These are phyloP conservation scores for Jimgerdemannia flammicorona DNA, from an alignment of 192 early-diverging fungal species.

Conservation along the genomic window DNA sequence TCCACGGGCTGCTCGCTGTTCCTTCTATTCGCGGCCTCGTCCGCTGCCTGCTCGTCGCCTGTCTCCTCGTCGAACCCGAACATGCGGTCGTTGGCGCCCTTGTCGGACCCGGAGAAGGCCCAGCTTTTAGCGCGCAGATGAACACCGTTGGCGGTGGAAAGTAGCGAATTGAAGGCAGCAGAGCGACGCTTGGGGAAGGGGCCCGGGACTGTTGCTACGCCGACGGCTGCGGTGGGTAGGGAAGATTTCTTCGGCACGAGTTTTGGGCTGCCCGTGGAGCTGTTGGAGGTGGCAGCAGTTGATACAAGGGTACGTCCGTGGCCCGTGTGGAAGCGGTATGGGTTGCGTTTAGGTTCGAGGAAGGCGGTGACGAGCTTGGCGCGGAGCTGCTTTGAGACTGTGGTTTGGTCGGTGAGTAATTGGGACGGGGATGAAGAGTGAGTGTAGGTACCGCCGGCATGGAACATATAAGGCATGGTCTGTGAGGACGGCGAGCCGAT, in stretches of 20 bases:
- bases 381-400: conserved; percentile 5
- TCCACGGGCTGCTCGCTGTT: conserved; percentile 31
- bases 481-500: neutral
- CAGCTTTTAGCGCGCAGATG: conserved; percentile 21
- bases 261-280: no score
- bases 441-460: neutral
- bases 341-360: conserved; percentile 14
- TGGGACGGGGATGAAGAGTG: neutral
- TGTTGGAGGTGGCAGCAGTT: no score
- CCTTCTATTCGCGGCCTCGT: conserved; percentile 34
- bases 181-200: conserved; percentile 12
- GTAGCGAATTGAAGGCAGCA: neutral
- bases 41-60: conserved; percentile 12
- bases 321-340: neutral
- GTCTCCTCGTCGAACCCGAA: conserved; percentile 33
- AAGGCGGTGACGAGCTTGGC: conserved; percentile 26
- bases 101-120: conserved; percentile 18
- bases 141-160: neutral
- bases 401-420: neutral
- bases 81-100: conserved; percentile 21
- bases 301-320: no score
- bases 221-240: neutral
- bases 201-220: neutral
- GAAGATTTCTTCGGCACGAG: neutral
- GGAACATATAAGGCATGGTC: neutral